Percentiles rank a stretch among this genome's conserved stretches.
Evolutionary conservation across 176 grass and related monocot genomes (phyloP).

Genomic region (Areca catechu): DNA sequence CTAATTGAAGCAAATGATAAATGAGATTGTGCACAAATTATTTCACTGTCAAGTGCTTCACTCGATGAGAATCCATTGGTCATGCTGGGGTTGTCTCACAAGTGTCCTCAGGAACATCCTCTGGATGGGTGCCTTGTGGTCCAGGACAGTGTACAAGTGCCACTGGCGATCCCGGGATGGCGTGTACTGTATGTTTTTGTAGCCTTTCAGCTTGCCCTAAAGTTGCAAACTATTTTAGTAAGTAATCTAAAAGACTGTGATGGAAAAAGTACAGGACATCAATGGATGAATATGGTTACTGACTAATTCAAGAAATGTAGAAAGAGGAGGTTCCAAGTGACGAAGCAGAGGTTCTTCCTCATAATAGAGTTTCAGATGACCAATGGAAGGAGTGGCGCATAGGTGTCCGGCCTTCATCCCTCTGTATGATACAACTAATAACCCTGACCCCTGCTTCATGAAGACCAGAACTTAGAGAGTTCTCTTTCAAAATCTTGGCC

Average conservation of each 20-base stretch:
- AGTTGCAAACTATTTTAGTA: not conserved
- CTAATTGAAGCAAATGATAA: conserved; percentile 78
- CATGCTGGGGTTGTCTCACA: conserved; percentile 67
- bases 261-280: too few species aligned
- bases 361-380: conserved; percentile 75
- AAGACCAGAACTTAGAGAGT: conserved; percentile 58
- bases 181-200: conserved; percentile 74
- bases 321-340: conserved; percentile 90
- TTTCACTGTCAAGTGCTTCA: conserved; percentile 47
- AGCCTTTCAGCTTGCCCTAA: conserved; percentile 91
- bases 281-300: conserved; percentile 22
- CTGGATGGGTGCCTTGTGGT: conserved; percentile 51
- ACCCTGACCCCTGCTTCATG: conserved; percentile 54
- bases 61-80: conserved; percentile 54
- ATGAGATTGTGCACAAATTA: conserved; percentile 36
- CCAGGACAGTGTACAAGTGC: conserved; percentile 85
- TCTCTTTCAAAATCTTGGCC: conserved; percentile 92
- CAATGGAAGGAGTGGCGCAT: conserved; percentile 98
- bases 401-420: conserved; percentile 88
- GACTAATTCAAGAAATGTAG: conserved; percentile 94
- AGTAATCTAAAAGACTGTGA: too few species aligned
- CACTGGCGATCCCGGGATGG: conserved; percentile 94
- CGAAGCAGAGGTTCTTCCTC: conserved; percentile 92
- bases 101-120: conserved; percentile 95
- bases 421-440: conserved; percentile 96